Evolutionary conservation across 306 rosid genomes (phyloP), one percentile per base, ranked within the genome.

Genomic region (Rubus idaeus): DNA sequence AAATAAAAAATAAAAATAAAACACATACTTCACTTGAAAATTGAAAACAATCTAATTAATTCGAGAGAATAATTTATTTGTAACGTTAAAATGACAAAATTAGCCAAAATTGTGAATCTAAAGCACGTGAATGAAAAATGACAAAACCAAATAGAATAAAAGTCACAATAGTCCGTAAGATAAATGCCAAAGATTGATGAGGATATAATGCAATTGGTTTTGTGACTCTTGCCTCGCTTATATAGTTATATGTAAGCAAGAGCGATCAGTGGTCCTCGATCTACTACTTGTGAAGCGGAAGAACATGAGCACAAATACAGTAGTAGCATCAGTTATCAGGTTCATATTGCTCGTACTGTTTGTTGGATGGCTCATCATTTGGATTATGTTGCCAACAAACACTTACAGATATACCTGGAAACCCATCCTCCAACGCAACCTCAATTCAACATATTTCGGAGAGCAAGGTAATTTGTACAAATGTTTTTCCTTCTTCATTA

Each of bases 361-460:
- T 76, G 26, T 79, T 69, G 86, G 88, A 53, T 90, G 89, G 90
- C 72, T 90, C 52, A 7, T 76, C 49, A 70, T 86, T 66, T 90
- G 95, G 95, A 70, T 77, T 47, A 9, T 86, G 84, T 37, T 88
- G 64, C 95, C 92, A 8, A 88, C 92, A 10, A 79, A 84, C 75
- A 41, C 44, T 52, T 90, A 84, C 86, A 75, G 23, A 13, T 26
- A 64, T 20, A 70, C 20, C 17, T 90, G 90, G 95, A 65, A 37
- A 50, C 83, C 83, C 65, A 53, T 55, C 46, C 78, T 90, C 10
- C 5, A 65, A 49, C 71, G 4, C 76, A 82, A 77, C 8, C 85
- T 90, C 52, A 66, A 79, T 55, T 86, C 92, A 16, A 81, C 90
- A 10, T 88, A 88, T 75, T 88, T 86, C 52, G 76, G 85, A 83